phyloP scores from a whole-genome alignment of 2,329 filamentous ascomycete species.

The Rutstroemia sydowiana region DNA sequence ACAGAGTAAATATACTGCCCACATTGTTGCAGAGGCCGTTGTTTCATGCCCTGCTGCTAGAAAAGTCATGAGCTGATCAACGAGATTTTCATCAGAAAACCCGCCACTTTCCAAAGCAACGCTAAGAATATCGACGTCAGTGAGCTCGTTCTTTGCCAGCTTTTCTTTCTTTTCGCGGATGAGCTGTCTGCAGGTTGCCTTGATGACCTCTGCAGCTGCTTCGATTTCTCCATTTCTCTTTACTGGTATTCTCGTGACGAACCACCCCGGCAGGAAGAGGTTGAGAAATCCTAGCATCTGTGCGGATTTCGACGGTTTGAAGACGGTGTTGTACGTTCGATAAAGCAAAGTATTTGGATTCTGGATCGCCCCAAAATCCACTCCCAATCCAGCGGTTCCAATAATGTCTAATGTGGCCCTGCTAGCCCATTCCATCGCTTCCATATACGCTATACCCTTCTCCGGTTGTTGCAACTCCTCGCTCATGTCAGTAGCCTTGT shows the following conservation, averaged over 20 bases:
- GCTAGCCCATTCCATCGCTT: constrained; percentile 56
- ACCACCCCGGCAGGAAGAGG: constrained; percentile 54
- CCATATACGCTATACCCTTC: constrained; percentile 38
- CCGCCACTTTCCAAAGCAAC: constrained; percentile 69
- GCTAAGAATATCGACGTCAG: constrained; percentile 67
- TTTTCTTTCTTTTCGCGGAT: constrained; percentile 62
- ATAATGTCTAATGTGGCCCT: constrained; percentile 70
- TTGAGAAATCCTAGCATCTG: constrained; percentile 50
- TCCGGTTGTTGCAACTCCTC: constrained; percentile 8
- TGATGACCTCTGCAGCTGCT: constrained; percentile 50
- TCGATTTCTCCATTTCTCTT: constrained; percentile 61
- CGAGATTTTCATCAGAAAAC: constrained; percentile 72
- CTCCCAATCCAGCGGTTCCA: constrained; percentile 62
- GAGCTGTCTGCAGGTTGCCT: constrained; percentile 58
- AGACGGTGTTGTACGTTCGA: constrained; percentile 47
- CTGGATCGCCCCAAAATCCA: constrained; percentile 60
- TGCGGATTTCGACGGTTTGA: constrained; percentile 44
- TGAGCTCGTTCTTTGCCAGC: constrained; percentile 41
- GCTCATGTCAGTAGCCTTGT: constrained; percentile 7
- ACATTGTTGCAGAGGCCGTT: constrained; percentile 68
- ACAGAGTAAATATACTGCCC: constrained; percentile 65
- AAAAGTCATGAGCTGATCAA: constrained; percentile 88
- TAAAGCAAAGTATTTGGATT: constrained; percentile 54
- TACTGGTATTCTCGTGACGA: constrained; percentile 59
- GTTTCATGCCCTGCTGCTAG: constrained; percentile 78